Percentiles rank a stretch among this genome's conserved stretches.
Conservation (phyloP, 2,329 filamentous ascomycete genomes). For the Corynespora cassiicola region DNA sequence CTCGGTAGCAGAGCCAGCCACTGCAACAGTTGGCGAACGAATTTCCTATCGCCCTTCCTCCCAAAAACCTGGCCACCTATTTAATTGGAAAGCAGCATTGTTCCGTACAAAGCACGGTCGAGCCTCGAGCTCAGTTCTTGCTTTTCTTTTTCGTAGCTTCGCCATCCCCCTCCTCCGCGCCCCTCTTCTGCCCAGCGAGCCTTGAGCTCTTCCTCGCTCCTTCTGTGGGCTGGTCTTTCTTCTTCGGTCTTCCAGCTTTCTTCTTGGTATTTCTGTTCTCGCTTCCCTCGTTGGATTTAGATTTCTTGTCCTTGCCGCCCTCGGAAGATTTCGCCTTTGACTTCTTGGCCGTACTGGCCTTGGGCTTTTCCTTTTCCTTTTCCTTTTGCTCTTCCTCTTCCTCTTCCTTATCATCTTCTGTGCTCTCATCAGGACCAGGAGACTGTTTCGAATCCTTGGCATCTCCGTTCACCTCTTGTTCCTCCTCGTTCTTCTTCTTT, state of each 20-base stretch:
- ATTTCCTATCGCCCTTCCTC: too few species aligned
- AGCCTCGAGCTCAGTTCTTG: slow-evolving; percentile 23
- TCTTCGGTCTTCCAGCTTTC: slow-evolving; percentile 2
- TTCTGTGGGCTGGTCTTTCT: slow-evolving; percentile 14
- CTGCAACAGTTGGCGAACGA: too few species aligned
- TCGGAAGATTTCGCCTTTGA: slow-evolving; percentile 23
- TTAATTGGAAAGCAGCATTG: too few species aligned
- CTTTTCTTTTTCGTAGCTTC: slow-evolving; percentile 22
- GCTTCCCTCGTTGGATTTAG: slow-evolving; percentile 5
- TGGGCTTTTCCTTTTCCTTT: slow-evolving; percentile 29
- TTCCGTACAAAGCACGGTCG: too few species aligned
- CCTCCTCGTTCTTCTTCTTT: slow-evolving; percentile 24
- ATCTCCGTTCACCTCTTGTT: slow-evolving; percentile 12
- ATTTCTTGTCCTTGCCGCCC: slow-evolving; percentile 11
- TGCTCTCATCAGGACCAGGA: too few species aligned
- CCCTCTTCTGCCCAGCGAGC: slow-evolving; percentile 23
- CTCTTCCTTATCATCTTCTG: slow-evolving; percentile 28
- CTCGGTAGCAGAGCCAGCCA: too few species aligned
- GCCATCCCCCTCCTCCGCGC: slow-evolving; percentile 18
- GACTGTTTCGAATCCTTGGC: slow-evolving; percentile 17
- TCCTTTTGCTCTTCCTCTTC: slow-evolving; percentile 20
- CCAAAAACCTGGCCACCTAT: too few species aligned
- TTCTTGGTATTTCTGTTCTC: slow-evolving; percentile 3
- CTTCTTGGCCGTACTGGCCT: slow-evolving; percentile 22
- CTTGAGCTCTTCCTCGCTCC: slow-evolving; percentile 26